Evolutionary conservation across 1,284 basidiomycete genomes (phyloP), one percentile per base, ranked within the genome.

Genomic region (Boletellus sp.): DNA sequence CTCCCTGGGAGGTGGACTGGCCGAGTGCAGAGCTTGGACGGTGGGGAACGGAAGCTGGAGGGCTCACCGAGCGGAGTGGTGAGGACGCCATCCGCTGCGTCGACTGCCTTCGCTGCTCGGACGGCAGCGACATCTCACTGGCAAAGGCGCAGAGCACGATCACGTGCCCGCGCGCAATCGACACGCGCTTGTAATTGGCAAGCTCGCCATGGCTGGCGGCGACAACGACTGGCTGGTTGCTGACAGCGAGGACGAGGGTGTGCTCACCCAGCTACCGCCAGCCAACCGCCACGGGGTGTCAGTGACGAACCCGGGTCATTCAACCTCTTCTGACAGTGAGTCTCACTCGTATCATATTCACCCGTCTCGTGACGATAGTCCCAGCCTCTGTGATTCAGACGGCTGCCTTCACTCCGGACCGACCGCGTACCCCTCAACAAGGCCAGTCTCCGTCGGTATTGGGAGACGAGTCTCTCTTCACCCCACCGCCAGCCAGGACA

Each of bases 181-280:
- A 32, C 33, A 8, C 41, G 41, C 11, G 5, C 18, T 41, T 13
- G 30, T 32, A 3, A 1, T 13, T 13, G 13, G 3, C 15, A 21
- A 36, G 8, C 50, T 58, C 26, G 49, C 54, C 43, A 66, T 65
- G 58, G 30, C 45, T 13, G 18, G 32, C 26, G 28, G 35, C 16
- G 39, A n/a, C 38, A 28, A 57, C 1, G 53, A 57, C 42, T 66
- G 63, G 65, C 38, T 60, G 5, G 68, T 67, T 4, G 56, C 58
- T 13, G 65, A 70, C 55, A 70, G 65, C 47, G 65, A 67, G 45
- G 68, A 59, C 32, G 65, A 67, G 40, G 57, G 37, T 30, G 30
- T 0, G 16, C 51, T 50, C 12, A 16, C 44, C 15, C 48, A 30
- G 24, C n/a, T 51, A 18, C 50, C 19, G 0, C 33, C 26, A 35